Evolutionary conservation across 495 filamentous ascomycete species (phyloP), one percentile per base, ranked within the genome.

Genomic region (Neurospora sp.): DNA sequence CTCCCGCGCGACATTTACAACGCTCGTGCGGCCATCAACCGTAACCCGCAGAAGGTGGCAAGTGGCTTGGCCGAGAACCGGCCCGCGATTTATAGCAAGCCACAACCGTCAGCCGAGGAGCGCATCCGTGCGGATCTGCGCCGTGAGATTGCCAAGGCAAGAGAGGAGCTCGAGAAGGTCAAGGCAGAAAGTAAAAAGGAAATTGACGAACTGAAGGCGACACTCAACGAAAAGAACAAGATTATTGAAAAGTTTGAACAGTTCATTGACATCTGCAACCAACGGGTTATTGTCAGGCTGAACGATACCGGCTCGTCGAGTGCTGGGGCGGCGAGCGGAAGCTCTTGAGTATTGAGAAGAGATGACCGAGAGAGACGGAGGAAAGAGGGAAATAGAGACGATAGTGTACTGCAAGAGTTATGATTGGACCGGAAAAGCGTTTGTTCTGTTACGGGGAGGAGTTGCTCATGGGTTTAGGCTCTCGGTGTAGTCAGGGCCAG

Each of bases 201-300:
- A 75, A 81, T 89, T 39, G 86, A 85, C 7, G 81, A 84, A 3
- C 78, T 89, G 39, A 84, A 83, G 71, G 83, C 80, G 42, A 83
- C 85, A 74, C 46, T 89, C 35, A 79, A 78, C 35, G 82, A 85
- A 70, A 89, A 88, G 78, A 85, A 88, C 72, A 85, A 85, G 76
- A 83, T 85, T 72, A 89, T 89, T 37, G 76, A 82, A 70, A 86
- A 85, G 77, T 89, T 89, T 75, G 87, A 89, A 77, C 86, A 87
- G 83, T 89, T 89, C 71, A 88, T 89, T 76, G 87, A 89, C 75
- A 87, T 89, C 62, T 88, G 86, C 79, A 89, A 89, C 72, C 83
- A 87, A 77, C 81, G 87, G 60, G 87, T 88, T 40, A 88, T 89
- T 80, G 83, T 87, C 23, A 85, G 84, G 74, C 78, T 82, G 41